Percentiles rank a stretch among this genome's conserved stretches.
phyloP scores from a whole-genome alignment of 441 rosid species.

The Eutrema salsugineum region DNA sequence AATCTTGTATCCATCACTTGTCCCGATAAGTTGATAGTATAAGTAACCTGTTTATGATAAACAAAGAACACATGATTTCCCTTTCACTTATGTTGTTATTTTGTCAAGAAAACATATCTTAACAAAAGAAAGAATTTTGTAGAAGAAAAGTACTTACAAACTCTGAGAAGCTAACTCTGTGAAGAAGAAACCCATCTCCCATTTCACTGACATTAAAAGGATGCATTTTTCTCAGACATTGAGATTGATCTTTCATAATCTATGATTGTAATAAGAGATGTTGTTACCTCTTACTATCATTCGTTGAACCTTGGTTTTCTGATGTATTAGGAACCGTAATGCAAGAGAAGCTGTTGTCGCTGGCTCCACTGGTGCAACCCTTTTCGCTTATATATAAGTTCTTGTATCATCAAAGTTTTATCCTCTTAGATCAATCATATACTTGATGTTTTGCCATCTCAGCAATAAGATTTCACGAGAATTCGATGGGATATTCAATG shows the following conservation, averaged over 20 bases:
- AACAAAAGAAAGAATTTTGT: neutral
- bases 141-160: conserved; percentile 44
- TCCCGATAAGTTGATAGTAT: conserved; percentile 45
- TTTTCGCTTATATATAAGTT: conserved; percentile 54
- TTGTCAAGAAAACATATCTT: neutral
- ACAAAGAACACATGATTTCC: conserved; percentile 4
- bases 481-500: neutral
- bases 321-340: conserved; percentile 36
- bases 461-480: neutral
- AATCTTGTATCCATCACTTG: conserved; percentile 39
- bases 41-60: conserved; percentile 45
- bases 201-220: conserved; percentile 35
- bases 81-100: neutral
- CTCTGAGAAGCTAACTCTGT: conserved; percentile 53
- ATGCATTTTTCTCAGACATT: neutral
- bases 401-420: conserved; percentile 37
- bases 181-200: conserved; percentile 74
- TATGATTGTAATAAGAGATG: conserved; percentile 1
- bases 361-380: conserved; percentile 37
- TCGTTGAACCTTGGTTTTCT: conserved; percentile 1
- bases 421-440: conserved; percentile 12
- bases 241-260: neutral
- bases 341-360: conserved; percentile 43
- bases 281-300: conserved; percentile 27
- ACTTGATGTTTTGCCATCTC: neutral